Evolutionary conservation across 116 monocot species (phyloP).

Genomic region (Iris pallida): DNA sequence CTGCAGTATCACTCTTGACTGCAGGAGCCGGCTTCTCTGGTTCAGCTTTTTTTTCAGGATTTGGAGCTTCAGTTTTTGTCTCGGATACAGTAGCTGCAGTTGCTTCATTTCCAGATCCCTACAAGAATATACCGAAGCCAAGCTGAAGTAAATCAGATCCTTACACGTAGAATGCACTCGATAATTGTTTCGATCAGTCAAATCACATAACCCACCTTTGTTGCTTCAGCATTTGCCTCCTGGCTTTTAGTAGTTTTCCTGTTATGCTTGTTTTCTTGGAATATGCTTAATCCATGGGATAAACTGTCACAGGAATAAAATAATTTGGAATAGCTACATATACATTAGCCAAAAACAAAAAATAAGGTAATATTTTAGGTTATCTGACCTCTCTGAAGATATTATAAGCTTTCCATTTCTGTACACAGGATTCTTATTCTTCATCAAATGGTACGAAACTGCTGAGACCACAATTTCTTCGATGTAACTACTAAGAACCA

Average conservation of each 20-base stretch:
- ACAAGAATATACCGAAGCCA: background rate
- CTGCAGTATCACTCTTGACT: slow-evolving; percentile 40
- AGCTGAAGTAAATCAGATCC: background rate
- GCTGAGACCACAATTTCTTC: slow-evolving; percentile 77
- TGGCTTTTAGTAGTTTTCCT: slow-evolving; percentile 60
- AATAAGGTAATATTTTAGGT: background rate
- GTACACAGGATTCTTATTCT: slow-evolving; percentile 62
- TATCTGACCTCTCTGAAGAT: slow-evolving; percentile 57
- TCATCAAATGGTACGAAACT: slow-evolving; percentile 69
- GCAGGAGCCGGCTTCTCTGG: slow-evolving; percentile 51
- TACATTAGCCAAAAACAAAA: slow-evolving; percentile 2
- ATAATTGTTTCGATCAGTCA: background rate
- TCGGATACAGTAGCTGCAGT: slow-evolving; percentile 28
- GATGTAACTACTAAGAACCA: slow-evolving; percentile 57
- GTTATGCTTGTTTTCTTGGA: slow-evolving; percentile 63
- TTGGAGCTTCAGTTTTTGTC: slow-evolving; percentile 35
- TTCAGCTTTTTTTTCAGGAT: slow-evolving; percentile 52
- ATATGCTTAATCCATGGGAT: slow-evolving; percentile 89
- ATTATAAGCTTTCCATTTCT: slow-evolving; percentile 78
- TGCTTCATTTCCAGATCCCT: slow-evolving; percentile 44
- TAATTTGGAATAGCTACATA: background rate
- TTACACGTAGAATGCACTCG: background rate
- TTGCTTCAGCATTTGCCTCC: slow-evolving; percentile 50
- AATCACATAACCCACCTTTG: slow-evolving; percentile 40
- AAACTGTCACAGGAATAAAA: slow-evolving; percentile 46